Conservation (phyloP, 768 basidiomycete species). For the Termitomyces sp. region DNA sequence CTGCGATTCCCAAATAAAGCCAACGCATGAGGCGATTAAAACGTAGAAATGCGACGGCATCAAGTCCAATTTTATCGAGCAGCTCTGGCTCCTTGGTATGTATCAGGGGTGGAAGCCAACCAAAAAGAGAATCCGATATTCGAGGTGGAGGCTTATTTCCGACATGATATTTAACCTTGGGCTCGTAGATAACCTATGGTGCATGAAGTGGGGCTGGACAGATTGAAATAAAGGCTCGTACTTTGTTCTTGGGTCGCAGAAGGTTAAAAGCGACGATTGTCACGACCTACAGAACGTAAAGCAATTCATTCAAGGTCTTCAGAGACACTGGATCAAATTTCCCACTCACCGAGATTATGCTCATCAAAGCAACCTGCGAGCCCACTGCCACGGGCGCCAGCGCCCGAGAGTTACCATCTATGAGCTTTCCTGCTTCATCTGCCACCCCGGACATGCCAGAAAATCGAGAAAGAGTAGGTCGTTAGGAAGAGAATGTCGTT, state of each 20-base stretch:
- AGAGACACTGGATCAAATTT: neutral
- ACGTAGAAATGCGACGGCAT: constrained; percentile 89
- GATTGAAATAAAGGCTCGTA: constrained; percentile 21
- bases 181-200: constrained; percentile 80
- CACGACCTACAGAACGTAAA: constrained; percentile 38
- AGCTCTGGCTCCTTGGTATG: constrained; percentile 87
- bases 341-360: constrained; percentile 60
- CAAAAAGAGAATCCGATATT: constrained; percentile 78
- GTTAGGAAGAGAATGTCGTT: constrained; percentile 10
- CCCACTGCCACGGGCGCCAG: constrained; percentile 79
- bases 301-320: constrained; percentile 3
- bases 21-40: constrained; percentile 84
- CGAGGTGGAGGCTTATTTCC: constrained; percentile 75
- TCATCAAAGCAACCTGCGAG: constrained; percentile 76
- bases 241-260: constrained; percentile 88
- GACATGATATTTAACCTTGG: constrained; percentile 88
- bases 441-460: constrained; percentile 30
- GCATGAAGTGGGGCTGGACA: constrained; percentile 7
- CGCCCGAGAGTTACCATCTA: constrained; percentile 50
- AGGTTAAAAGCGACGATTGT: constrained; percentile 77
- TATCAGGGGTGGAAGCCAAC: constrained; percentile 87
- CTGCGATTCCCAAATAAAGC: constrained; percentile 62
- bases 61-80: constrained; percentile 84
- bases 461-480: constrained; percentile 7
- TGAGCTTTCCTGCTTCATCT: constrained; percentile 34